Base-by-base conservation (phyloP, 2,329 filamentous ascomycete species). In the Pestalotiopsis sp. region DNA sequence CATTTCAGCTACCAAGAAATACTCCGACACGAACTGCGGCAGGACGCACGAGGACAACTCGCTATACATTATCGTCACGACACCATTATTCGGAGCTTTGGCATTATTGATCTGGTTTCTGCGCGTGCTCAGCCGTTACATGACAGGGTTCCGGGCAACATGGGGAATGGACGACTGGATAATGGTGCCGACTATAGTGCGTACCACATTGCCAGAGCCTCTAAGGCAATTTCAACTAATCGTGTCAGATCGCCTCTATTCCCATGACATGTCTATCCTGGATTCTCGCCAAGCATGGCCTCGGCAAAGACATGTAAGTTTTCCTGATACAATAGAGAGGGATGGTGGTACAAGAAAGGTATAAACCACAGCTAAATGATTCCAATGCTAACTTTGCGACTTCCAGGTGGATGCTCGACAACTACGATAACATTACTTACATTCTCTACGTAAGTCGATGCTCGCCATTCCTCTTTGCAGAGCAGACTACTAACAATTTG, bases 161-260 rank as follows among this genome's bases (percentile, higher is more conserved):
- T 65, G 62, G 62, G 62, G 62, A 7, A 23, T 52, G 23, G 62
- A 65, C 25, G 62, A 65, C 39, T 65, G 62, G 62, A 36, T 36
- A 12, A 65, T 65, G 38, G 27, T 36, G 17, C 20, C 41, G n/a
- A 20, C 39, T 49, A 39, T 65, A 17, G 62, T 65, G 27, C 49
- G 62, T 65, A 14, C 14, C 11, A 17, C 2, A 2, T 4, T 13
- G 1, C 27, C 6, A 56, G 38, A 17, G 9, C 7, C 20, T 27
- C 23, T n/a, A 9, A 4, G 14, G 62, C 2, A 49, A 39, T 7
- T n/a, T 5, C 20, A 52, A 17, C 41, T 52, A 45, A 65, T n/a
- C 14, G 5, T 52, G 39, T 7, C 39, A 65, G 62, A 20, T 52
- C 20, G 39, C 39, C 12, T 39, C 62, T 23, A 25, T 52, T 12